Base-by-base conservation (phyloP, 2,329 filamentous ascomycete species). In the Emmonsia crescens region DNA sequence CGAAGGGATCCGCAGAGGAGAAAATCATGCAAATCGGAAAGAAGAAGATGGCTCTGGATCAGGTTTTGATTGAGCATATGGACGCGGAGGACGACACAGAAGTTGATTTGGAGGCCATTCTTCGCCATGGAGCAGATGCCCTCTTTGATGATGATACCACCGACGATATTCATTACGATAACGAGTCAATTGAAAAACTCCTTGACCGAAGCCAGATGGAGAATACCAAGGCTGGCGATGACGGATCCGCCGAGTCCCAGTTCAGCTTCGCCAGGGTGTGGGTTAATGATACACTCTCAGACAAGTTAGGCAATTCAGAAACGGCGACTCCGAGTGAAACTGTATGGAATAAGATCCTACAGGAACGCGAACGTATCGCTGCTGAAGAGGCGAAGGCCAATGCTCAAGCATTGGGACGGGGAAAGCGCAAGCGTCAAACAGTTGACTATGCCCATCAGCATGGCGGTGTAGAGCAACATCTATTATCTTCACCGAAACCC, bases 21-120 rank as follows among this genome's bases (percentile, higher is more conserved):
- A 92, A 93, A 71, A 97, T 99, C 60, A 89, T 97, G 79, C 90
- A 96, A 72, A 91, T 96, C 67, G 94, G 94, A 5, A 88, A 91
- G 68, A 95, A 90, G 75, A 99, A 99, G 77, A 91, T 99, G 85
- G 91, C 91, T 0, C 82, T 99, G 0, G 94, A 99, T 68, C 92
- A 97, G 73, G 89, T 94, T 0, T 82, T 99, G 24, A 96, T 99
- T 63, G 92, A 97, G 72, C 87, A 85, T 60, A 91, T 99, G 84
- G 90, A 92, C 62, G 84, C 85, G 1, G 87, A 92, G n/a, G 88
- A 94, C 54, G 84, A 93, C 44, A 85, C 84, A 9, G 85, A 86
- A 8, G 82, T 88, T 63, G 91, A 97, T 69, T 77, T 97, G 4
- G 91, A 96, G 68, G 89, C 89, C 0, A 92, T 97, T 63, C 80